Percentiles rank a stretch among this genome's conserved stretches.
Conservation (phyloP, 2,329 filamentous ascomycete genomes). For the Colletotrichum abscissum region DNA sequence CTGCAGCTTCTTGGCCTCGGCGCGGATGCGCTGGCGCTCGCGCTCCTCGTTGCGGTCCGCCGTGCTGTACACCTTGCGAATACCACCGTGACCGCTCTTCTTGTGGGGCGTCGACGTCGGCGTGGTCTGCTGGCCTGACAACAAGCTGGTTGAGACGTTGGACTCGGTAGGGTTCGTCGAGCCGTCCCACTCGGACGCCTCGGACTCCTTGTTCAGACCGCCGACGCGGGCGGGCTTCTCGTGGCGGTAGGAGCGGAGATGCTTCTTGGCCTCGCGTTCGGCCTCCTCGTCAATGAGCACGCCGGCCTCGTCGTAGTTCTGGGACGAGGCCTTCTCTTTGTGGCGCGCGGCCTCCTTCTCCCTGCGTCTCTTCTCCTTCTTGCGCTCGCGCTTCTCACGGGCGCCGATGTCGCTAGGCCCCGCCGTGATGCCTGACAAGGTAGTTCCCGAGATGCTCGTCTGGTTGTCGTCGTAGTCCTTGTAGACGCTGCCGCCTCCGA, state of each 20-base stretch:
- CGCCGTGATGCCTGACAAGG: constrained; percentile 67
- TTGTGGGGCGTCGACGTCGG: constrained; percentile 66
- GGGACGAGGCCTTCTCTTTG: constrained; percentile 42
- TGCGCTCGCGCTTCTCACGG: constrained; percentile 67
- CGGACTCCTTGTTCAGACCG: constrained; percentile 85
- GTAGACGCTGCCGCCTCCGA: constrained; percentile 90
- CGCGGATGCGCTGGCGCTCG: constrained; percentile 65
- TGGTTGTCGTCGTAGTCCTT: constrained; percentile 72
- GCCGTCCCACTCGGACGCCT: constrained; percentile 84
- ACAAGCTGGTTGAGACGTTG: constrained; percentile 71
- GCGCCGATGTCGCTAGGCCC: constrained; percentile 67
- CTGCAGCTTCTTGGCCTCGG: constrained; percentile 66
- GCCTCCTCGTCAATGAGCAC: constrained; percentile 72
- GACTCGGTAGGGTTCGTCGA: constrained; percentile 75
- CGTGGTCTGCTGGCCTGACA: constrained; percentile 67
- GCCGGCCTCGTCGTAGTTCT: constrained; percentile 56
- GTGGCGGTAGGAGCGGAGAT: constrained; percentile 85
- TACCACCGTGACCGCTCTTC: constrained; percentile 58
- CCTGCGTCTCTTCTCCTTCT: constrained; percentile 59
- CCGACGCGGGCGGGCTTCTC: constrained; percentile 90
- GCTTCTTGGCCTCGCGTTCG: constrained; percentile 72
- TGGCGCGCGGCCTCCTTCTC: constrained; percentile 45
- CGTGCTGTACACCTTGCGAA: constrained; percentile 72
- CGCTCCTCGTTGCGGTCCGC: constrained; percentile 64
- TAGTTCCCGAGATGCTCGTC: constrained; percentile 58